Conservation (phyloP, 352 stramenopile species). For the Phytophthora palmivora region DNA sequence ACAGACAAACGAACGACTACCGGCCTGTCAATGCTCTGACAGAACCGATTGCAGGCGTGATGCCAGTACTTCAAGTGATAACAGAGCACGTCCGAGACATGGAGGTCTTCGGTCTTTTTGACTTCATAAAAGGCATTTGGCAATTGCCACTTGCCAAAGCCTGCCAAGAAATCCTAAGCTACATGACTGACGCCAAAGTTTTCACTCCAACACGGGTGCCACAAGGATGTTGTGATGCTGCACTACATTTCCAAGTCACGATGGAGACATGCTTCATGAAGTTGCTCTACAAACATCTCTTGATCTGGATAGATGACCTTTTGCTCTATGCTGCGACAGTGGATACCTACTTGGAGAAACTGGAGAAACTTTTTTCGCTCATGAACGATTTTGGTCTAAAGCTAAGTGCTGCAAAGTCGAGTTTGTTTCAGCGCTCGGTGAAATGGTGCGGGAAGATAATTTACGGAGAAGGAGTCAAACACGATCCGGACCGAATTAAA, state of each 20-base stretch:
- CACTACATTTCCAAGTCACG: constrained; percentile 13
- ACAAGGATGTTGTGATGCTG: constrained; percentile 15
- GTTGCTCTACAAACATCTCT: constrained; percentile 18
- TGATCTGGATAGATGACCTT: constrained; percentile 47
- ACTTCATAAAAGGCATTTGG: constrained; percentile 6
- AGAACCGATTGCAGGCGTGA: constrained; percentile 9
- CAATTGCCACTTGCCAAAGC: constrained; percentile 1
- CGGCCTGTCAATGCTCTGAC: constrained; percentile 1
- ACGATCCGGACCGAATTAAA: constrained; percentile 7
- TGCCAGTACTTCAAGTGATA: constrained; percentile 6
- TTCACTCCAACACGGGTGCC: constrained; percentile 26
- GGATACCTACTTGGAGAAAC: constrained; percentile 27
- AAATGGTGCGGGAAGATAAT: constrained; percentile 35
- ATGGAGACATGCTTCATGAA: constrained; percentile 12
- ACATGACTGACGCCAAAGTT: constrained; percentile 23
- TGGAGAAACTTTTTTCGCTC: constrained; percentile 29
- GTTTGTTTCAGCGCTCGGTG: constrained; percentile 23
- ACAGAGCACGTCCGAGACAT: constrained; percentile 8
- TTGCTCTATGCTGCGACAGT: constrained; percentile 29
- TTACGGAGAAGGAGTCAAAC: constrained; percentile 1
- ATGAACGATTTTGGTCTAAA: constrained; percentile 31
- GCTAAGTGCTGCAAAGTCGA: constrained; percentile 25
- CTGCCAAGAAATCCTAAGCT: constrained; percentile 21
- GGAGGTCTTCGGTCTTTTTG: constrained; percentile 7
- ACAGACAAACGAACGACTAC: constrained; percentile 9